Conservation (phyloP, 2,329 filamentous ascomycete genomes). For the Trichoderma atroviride region DNA sequence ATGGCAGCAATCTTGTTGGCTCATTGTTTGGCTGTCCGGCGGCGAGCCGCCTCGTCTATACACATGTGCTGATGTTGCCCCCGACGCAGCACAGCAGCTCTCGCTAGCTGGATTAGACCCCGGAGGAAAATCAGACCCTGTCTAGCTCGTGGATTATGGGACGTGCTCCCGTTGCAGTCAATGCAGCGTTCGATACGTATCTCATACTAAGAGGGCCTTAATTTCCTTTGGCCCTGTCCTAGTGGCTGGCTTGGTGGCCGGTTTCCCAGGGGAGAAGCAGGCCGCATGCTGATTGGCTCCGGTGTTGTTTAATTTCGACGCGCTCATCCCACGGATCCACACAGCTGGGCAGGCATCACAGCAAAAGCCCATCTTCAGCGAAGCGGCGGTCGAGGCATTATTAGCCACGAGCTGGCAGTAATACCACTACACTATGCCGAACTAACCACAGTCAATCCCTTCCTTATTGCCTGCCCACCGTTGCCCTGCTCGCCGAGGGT, state of each 20-base stretch:
- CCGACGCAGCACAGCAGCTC: background rate
- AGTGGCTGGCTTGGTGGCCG: conserved; percentile 24
- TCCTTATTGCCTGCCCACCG: conserved; percentile 25
- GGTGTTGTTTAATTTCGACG: conserved; percentile 33
- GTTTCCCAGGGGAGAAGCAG: conserved; percentile 31
- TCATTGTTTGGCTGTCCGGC: conserved; percentile 2
- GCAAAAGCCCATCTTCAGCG: conserved; percentile 20
- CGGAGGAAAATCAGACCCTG: background rate
- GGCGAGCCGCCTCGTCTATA: background rate
- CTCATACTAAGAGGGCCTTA: conserved; percentile 24
- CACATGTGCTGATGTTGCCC: conserved; percentile 2
- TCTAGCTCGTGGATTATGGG: conserved; percentile 14
- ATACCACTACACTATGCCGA: background rate
- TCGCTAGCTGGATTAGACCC: background rate
- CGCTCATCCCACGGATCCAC: conserved; percentile 26
- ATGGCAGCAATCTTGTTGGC: background rate
- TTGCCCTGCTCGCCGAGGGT: conserved; percentile 19
- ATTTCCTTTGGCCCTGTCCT: conserved; percentile 25
- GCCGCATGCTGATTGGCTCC: conserved; percentile 34
- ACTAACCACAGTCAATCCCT: conserved; percentile 26
- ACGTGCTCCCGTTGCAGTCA: conserved; percentile 13
- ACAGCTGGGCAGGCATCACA: conserved; percentile 16
- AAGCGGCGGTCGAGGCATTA: conserved; percentile 26
- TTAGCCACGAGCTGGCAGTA: conserved; percentile 6
- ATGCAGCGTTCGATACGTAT: conserved; percentile 21